Percentiles rank a stretch among this genome's conserved stretches.
Evolutionary conservation across 2,329 filamentous ascomycete species (phyloP).

Genomic region (Zalaria sp.): DNA sequence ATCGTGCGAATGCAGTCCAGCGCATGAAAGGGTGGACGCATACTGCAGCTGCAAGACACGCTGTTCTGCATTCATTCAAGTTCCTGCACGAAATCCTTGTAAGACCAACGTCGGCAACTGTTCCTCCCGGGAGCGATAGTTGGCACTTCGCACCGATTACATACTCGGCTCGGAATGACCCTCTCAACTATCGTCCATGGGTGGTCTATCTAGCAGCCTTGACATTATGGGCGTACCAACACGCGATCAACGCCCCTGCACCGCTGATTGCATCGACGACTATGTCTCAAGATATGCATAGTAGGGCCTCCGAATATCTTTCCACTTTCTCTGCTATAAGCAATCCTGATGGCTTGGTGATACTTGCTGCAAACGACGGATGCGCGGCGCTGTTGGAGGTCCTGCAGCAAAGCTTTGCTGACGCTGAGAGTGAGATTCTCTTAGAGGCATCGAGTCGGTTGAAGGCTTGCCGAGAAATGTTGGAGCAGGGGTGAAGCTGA

Average conservation of each 20-base stretch:
- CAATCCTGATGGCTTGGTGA: conserved; percentile 63
- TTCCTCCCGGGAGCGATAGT: background rate
- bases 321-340: conserved; percentile 24
- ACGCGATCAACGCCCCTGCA: conserved; percentile 32
- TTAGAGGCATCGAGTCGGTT: conserved; percentile 71
- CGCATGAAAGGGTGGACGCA: conserved; percentile 82
- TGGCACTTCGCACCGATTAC: conserved; percentile 29
- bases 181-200: conserved; percentile 80
- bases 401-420: conserved; percentile 64
- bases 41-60: conserved; percentile 70
- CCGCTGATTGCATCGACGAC: background rate
- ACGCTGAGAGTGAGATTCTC: conserved; percentile 76
- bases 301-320: conserved; percentile 24
- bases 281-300: conserved; percentile 54
- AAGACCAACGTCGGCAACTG: conserved; percentile 29
- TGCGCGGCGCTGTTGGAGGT: conserved; percentile 69
- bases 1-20: conserved; percentile 63
- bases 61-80: conserved; percentile 77
- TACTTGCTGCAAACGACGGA: conserved; percentile 58
- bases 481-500: background rate
- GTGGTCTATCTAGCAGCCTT: conserved; percentile 81
- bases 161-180: conserved; percentile 70
- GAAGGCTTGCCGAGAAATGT: conserved; percentile 45
- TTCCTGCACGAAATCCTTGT: conserved; percentile 70
- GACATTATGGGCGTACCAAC: conserved; percentile 88